Conservation (phyloP, 495 filamentous ascomycete species). For the Penicillium antarcticum region DNA sequence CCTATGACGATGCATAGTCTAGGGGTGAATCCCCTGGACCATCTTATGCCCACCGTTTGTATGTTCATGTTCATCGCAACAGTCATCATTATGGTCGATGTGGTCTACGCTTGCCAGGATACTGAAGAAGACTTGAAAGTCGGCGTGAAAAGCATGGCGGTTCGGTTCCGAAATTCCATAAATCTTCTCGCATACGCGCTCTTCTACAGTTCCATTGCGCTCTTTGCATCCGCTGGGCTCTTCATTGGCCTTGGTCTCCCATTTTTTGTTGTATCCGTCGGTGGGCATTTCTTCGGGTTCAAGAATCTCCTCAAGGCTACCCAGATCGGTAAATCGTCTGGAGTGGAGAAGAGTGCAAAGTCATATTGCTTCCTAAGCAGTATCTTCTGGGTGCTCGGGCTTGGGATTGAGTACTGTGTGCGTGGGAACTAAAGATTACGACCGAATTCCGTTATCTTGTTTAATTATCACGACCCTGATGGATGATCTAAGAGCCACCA, state of each 20-base stretch:
- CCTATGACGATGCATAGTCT: constrained; percentile 1
- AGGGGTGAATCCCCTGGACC: not conserved
- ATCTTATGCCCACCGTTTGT: not conserved
- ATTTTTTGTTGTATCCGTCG: not conserved
- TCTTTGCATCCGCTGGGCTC: not conserved
- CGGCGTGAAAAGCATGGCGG: constrained; percentile 36
- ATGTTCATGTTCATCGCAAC: not conserved
- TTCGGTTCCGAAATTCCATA: constrained; percentile 22
- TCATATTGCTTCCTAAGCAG: not conserved
- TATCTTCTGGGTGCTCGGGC: not conserved
- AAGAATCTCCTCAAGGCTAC: not conserved
- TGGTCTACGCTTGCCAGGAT: constrained; percentile 42
- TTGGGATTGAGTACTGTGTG: not conserved
- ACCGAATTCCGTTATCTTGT: too few species aligned
- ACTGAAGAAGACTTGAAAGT: constrained; percentile 38
- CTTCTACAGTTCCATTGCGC: not conserved
- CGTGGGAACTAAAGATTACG: not conserved
- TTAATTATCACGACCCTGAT: too few species aligned
- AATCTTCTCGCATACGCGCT: not conserved
- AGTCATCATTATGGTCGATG: constrained; percentile 37
- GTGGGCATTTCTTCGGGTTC: not conserved
- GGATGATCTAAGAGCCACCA: too few species aligned
- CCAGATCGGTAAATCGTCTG: not conserved
- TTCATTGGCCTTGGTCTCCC: not conserved
- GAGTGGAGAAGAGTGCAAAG: not conserved